Conservation (phyloP, 148 eudicot genomes). For the Rhododendron mucronatum region DNA sequence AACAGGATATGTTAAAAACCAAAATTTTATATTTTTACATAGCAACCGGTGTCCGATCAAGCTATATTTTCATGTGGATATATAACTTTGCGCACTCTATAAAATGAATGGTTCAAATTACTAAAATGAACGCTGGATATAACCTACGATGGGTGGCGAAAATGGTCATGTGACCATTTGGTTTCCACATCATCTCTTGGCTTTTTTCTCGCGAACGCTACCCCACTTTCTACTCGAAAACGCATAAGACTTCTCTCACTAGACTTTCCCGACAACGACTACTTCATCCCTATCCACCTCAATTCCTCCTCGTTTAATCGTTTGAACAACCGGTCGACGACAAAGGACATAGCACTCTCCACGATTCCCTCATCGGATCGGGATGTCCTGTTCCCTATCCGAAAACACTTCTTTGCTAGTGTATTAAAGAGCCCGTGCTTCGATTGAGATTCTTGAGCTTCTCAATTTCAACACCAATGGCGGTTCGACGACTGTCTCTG, state of each 20-base stretch:
- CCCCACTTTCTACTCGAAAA: neutral
- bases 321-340: neutral
- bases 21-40: too few relatives aligned
- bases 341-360: neutral
- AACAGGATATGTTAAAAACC: too few relatives aligned
- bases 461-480: slow-evolving; percentile 7
- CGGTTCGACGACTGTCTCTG: slow-evolving; percentile 7
- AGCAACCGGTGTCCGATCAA: too few relatives aligned
- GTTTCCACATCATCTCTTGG: too few relatives aligned
- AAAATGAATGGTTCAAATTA: too few relatives aligned
- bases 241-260: neutral
- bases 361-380: neutral
- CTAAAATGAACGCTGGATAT: too few relatives aligned
- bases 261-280: neutral
- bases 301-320: neutral
- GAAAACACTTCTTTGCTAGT: neutral
- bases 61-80: too few relatives aligned
- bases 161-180: too few relatives aligned
- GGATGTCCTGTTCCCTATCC: neutral
- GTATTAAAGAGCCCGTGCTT: neutral
- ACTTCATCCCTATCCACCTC: neutral
- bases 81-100: too few relatives aligned
- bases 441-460: neutral
- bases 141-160: too few relatives aligned
- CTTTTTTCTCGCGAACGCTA: too few relatives aligned